Evolutionary conservation across 352 stramenopile genomes (phyloP).

Genomic region (Phytophthora vignae): DNA sequence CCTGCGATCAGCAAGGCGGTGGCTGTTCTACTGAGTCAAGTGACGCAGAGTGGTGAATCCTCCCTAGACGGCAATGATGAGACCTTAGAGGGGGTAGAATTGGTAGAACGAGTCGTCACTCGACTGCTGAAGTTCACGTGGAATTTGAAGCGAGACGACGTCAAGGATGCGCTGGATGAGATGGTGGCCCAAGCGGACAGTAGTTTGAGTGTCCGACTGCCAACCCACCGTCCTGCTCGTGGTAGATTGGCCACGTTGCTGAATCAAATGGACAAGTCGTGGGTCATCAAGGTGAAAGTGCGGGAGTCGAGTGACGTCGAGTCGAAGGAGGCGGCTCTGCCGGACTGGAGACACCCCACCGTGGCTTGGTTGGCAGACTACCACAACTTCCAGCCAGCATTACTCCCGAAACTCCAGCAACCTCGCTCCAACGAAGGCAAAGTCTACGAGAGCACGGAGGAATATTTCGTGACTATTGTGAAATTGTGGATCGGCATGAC

Average conservation of each 20-base stretch:
- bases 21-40: slow-evolving; percentile 32
- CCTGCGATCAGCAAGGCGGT: slow-evolving; percentile 43
- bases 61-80: slow-evolving; percentile 48
- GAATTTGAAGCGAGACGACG: slow-evolving; percentile 60
- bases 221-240: slow-evolving; percentile 61
- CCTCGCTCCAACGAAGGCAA: slow-evolving; percentile 36
- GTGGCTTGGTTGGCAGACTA: slow-evolving; percentile 78
- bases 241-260: slow-evolving; percentile 55
- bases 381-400: slow-evolving; percentile 73
- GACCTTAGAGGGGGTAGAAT: slow-evolving; percentile 49
- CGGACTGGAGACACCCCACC: slow-evolving; percentile 72
- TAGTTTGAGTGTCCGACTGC: slow-evolving; percentile 48
- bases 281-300: slow-evolving; percentile 61
- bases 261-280: slow-evolving; percentile 75
- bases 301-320: slow-evolving; percentile 10
- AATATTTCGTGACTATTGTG: slow-evolving; percentile 83
- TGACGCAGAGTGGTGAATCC: slow-evolving; percentile 16
- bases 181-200: slow-evolving; percentile 66
- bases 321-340: background rate
- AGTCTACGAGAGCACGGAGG: slow-evolving; percentile 76
- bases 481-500: slow-evolving; percentile 90
- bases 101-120: slow-evolving; percentile 47
- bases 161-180: slow-evolving; percentile 58
- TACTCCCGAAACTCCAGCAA: slow-evolving; percentile 78
- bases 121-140: slow-evolving; percentile 81